A percentile compares a stretch with the other conserved stretches of the same genome.
phyloP scores from a whole-genome alignment of 2,329 filamentous ascomycete species.

The Plenodomus tracheiphilus region DNA sequence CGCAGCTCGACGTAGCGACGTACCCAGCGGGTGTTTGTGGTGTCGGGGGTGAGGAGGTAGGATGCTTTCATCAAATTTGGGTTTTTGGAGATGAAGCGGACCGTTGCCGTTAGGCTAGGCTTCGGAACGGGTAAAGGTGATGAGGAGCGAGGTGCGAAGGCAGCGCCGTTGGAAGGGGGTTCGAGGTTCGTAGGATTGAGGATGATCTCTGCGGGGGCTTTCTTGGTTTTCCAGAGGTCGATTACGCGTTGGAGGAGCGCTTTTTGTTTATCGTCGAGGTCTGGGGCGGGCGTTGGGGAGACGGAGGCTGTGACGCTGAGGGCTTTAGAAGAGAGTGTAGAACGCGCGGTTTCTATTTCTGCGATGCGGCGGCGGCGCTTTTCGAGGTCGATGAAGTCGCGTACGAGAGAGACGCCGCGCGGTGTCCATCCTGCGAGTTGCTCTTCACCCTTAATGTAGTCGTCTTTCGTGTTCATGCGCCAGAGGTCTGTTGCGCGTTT shows the following conservation, averaged over 20 bases:
- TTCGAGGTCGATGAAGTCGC: slow-evolving; percentile 77
- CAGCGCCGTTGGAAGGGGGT: slow-evolving; percentile 66
- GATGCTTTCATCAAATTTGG: slow-evolving; percentile 74
- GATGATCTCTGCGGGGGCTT: slow-evolving; percentile 50
- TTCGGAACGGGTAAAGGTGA: slow-evolving; percentile 45
- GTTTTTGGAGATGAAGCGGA: slow-evolving; percentile 80
- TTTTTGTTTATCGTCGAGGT: slow-evolving; percentile 42
- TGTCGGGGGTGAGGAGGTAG: slow-evolving; percentile 83
- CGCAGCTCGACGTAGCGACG: slow-evolving; percentile 92
- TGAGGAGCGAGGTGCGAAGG: slow-evolving; percentile 45
- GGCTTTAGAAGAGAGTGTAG: slow-evolving; percentile 61
- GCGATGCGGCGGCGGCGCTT: slow-evolving; percentile 74
- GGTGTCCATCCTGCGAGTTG: slow-evolving; percentile 82
- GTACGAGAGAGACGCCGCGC: slow-evolving; percentile 85
- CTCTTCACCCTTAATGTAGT: slow-evolving; percentile 97
- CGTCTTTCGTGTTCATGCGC: slow-evolving; percentile 92
- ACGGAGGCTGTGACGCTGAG: slow-evolving; percentile 30
- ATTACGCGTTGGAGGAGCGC: slow-evolving; percentile 58
- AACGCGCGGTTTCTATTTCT: slow-evolving; percentile 77
- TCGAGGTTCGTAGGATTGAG: slow-evolving; percentile 60
- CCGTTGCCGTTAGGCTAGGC: slow-evolving; percentile 73
- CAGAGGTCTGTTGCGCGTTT: slow-evolving; percentile 92
- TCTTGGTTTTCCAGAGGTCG: slow-evolving; percentile 62
- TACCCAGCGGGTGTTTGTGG: slow-evolving; percentile 81
- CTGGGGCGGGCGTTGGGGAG: slow-evolving; percentile 12